These are phyloP conservation scores for Xerocomellus amylosporus DNA, from an alignment of 768 basidiomycete genomes.

Conservation along the genomic window DNA sequence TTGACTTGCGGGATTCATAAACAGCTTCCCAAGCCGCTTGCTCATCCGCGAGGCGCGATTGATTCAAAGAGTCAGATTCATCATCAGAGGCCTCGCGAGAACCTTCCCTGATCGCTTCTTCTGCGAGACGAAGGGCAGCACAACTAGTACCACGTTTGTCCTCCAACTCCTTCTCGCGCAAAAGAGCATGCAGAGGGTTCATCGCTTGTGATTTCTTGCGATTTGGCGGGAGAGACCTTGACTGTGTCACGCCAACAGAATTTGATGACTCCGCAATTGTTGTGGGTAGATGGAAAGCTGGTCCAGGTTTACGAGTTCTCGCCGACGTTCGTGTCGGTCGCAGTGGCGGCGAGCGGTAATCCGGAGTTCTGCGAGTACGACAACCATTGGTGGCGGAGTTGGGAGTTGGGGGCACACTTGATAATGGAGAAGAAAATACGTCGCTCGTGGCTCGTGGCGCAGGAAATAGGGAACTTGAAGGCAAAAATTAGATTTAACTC, in stretches of 20 bases:
- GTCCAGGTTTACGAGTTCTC: conserved; percentile 18
- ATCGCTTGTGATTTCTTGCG: conserved; percentile 23
- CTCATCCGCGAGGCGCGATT: conserved; percentile 34
- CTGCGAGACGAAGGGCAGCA: conserved; percentile 46
- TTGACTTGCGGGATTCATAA: conserved; percentile 19
- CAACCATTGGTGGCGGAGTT: neutral
- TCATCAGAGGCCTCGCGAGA: conserved; percentile 24
- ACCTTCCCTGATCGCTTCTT: conserved; percentile 37
- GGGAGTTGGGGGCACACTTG: conserved; percentile 19
- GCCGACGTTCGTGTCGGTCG: conserved; percentile 16
- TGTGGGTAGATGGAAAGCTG: conserved; percentile 10
- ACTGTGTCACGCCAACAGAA: neutral
- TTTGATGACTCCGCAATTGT: conserved; percentile 8
- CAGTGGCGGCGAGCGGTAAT: conserved; percentile 2
- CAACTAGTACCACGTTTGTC: conserved; percentile 35
- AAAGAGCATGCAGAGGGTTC: conserved; percentile 53
- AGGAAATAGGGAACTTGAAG: conserved; percentile 8
- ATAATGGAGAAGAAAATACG: conserved; percentile 22
- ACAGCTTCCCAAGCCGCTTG: conserved; percentile 40
- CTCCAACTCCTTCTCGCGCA: conserved; percentile 48
- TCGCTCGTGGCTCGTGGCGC: neutral
- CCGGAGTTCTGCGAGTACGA: neutral
- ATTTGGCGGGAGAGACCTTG: neutral
- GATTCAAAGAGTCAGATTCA: conserved; percentile 22
- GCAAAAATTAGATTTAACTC: neutral